These are phyloP conservation scores for Artemisia argyi DNA, from an alignment of 129 eudicot species.

Conservation along the genomic window DNA sequence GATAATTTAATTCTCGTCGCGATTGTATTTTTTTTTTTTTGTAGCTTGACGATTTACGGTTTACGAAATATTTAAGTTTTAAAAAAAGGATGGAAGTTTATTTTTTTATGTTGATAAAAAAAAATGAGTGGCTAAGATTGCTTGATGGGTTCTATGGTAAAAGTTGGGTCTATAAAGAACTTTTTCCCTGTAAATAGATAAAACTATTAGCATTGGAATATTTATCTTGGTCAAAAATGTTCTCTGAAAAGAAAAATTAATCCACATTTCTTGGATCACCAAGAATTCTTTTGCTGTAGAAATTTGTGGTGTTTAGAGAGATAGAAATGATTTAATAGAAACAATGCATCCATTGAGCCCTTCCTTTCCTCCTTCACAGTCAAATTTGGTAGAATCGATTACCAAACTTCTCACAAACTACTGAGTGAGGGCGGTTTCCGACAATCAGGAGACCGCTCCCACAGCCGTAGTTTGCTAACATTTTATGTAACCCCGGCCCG, in stretches of 20 bases:
- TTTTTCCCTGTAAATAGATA: too few relatives aligned
- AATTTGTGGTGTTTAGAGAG: conserved; percentile 28
- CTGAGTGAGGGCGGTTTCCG: conserved; percentile 58
- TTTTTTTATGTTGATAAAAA: too few relatives aligned
- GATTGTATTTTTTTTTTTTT: too few relatives aligned
- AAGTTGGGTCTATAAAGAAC: too few relatives aligned
- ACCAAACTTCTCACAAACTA: conserved; percentile 22
- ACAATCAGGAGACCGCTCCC: conserved; percentile 49
- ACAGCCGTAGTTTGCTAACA: conserved; percentile 25
- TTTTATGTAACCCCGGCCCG: conserved; percentile 21
- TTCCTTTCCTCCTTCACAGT: conserved; percentile 33
- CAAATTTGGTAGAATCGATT: conserved; percentile 18
- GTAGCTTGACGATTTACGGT: too few relatives aligned
- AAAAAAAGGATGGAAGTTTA: too few relatives aligned
- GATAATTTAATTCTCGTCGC: too few relatives aligned
- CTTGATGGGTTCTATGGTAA: too few relatives aligned
- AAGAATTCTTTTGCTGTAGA: conserved; percentile 8
- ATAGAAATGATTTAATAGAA: conserved; percentile 23
- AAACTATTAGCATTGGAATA: too few relatives aligned
- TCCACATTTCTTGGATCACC: conserved; percentile 36
- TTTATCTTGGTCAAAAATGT: too few relatives aligned
- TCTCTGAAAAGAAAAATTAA: background rate
- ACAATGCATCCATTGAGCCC: conserved; percentile 10
- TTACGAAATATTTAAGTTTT: too few relatives aligned
- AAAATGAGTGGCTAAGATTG: too few relatives aligned